Percentiles rank a stretch among this genome's conserved stretches.
These are phyloP conservation scores for Diaporthe longicolla DNA, from an alignment of 2,329 filamentous ascomycete species.

Conservation along the genomic window DNA sequence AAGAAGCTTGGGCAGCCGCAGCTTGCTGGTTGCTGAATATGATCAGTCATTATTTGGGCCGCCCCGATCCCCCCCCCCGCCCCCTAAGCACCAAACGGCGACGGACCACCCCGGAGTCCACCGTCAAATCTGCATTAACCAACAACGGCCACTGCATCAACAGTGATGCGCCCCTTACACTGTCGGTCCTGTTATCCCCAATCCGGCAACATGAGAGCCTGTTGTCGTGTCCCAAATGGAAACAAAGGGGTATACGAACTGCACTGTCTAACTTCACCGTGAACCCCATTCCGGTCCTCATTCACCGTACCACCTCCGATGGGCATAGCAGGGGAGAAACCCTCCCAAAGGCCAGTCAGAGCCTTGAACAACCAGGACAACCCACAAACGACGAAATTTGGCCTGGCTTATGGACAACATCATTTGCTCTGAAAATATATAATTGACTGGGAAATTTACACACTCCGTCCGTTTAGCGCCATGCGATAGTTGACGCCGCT, in stretches of 20 bases:
- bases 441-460: background rate
- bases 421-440: background rate
- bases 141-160: background rate
- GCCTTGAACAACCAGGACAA: background rate
- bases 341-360: background rate
- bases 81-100: slow-evolving; percentile 15
- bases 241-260: slow-evolving; percentile 5
- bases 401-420: background rate
- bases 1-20: slow-evolving; percentile 31
- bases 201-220: background rate
- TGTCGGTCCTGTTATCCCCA: slow-evolving; percentile 7
- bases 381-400: background rate
- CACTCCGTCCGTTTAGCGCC: slow-evolving; percentile 8
- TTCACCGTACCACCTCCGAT: background rate
- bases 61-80: background rate
- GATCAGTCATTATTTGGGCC: slow-evolving; percentile 13
- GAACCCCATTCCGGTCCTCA: background rate
- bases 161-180: slow-evolving; percentile 4
- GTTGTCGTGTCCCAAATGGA: slow-evolving; percentile 7
- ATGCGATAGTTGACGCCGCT: slow-evolving; percentile 13
- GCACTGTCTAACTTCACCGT: slow-evolving; percentile 7
- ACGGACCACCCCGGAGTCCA: slow-evolving; percentile 13
- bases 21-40: slow-evolving; percentile 19
- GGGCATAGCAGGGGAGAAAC: background rate
- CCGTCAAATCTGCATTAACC: background rate